phyloP scores from a whole-genome alignment of 1,284 basidiomycete species.

The Malassezia caprae region DNA sequence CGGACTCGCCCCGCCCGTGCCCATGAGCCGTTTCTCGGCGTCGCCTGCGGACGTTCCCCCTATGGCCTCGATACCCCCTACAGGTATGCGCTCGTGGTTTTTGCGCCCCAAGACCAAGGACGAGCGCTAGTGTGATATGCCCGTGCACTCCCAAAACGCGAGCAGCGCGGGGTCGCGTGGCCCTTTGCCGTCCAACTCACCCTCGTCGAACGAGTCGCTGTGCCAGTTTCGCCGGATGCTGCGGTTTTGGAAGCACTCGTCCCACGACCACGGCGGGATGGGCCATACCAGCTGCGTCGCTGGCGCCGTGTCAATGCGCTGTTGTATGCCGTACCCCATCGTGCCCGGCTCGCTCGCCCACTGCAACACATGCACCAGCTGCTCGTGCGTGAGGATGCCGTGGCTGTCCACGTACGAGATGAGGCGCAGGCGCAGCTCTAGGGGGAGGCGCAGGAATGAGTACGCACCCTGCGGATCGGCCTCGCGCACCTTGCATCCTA shows the following conservation, averaged over 20 bases:
- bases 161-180: not conserved
- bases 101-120: not conserved
- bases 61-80: constrained; percentile 5
- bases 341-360: constrained; percentile 15
- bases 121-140: not conserved
- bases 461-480: not conserved
- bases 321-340: constrained; percentile 5
- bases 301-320: not conserved
- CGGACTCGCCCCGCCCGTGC: constrained; percentile 19
- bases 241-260: constrained; percentile 2
- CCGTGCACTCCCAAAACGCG: constrained; percentile 17
- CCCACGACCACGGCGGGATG: constrained; percentile 16
- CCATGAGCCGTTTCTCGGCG: constrained; percentile 10
- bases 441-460: constrained; percentile 12
- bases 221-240: constrained; percentile 14
- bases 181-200: not conserved
- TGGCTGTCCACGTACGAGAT: not conserved
- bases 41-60: constrained; percentile 18
- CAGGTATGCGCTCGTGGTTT: constrained; percentile 10
- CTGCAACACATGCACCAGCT: constrained; percentile 5
- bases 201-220: constrained; percentile 8
- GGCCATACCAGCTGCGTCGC: not conserved
- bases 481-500: constrained; percentile 8
- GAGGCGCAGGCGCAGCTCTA: constrained; percentile 6
- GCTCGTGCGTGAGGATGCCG: not conserved